Evolutionary conservation across 495 filamentous ascomycete genomes (phyloP).

Genomic region (Elasticomyces elasticus): DNA sequence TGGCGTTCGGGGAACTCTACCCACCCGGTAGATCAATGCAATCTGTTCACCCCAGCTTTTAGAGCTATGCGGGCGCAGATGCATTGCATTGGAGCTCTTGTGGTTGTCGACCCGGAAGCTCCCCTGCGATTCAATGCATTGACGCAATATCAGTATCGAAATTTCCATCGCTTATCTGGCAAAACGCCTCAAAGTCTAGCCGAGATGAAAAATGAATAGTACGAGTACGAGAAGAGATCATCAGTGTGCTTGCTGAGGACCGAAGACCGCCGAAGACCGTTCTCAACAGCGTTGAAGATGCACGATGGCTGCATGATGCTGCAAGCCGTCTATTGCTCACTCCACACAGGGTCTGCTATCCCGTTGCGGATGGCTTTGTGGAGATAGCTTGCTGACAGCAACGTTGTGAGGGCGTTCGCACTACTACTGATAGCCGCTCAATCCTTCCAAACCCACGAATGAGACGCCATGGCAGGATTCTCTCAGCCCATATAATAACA

Average conservation of each 20-base stretch:
- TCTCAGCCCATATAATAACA: no score
- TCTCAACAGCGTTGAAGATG: constrained; percentile 1
- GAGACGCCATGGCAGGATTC: no score
- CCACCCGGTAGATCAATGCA: constrained; percentile 8
- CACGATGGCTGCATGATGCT: constrained; percentile 5
- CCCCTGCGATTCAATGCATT: not conserved
- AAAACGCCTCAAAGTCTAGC: not conserved
- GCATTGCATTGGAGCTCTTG: not conserved
- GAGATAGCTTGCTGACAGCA: not conserved
- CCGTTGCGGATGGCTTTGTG: constrained; percentile 3
- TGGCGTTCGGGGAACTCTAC: not conserved
- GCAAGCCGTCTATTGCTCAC: not conserved
- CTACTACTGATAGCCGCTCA: not conserved
- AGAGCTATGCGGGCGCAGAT: constrained; percentile 3
- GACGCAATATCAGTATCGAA: not conserved
- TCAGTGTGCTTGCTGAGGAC: not conserved
- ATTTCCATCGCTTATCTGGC: not conserved
- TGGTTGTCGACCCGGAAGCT: not conserved
- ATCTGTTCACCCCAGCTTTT: constrained; percentile 8
- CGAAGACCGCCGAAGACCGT: not conserved
- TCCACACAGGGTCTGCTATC: constrained; percentile 3
- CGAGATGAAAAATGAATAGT: not conserved
- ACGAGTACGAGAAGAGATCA: not conserved
- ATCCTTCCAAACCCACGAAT: no score
- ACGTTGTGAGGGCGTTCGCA: not conserved